Evolutionary conservation across 768 basidiomycete species (phyloP).

Genomic region (Kwoniella dejecticola): DNA sequence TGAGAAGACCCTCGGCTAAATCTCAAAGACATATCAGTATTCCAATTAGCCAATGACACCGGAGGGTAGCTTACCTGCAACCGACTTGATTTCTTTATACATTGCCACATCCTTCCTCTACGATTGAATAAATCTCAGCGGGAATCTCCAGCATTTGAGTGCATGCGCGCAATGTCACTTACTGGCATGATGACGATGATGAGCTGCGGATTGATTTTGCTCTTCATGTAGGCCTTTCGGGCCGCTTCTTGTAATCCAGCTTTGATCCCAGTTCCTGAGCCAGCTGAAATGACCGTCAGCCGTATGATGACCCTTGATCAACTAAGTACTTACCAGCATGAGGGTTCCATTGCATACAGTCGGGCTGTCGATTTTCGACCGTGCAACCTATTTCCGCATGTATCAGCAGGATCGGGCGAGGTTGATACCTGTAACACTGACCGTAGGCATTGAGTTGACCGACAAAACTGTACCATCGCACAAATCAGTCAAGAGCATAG

Average conservation of each 20-base stretch:
- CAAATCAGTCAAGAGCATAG: neutral
- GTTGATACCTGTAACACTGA: neutral
- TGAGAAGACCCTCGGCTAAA: constrained; percentile 15
- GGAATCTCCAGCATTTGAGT: neutral
- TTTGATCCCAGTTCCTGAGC: constrained; percentile 27
- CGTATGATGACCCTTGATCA: neutral
- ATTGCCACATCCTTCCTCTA: constrained; percentile 39
- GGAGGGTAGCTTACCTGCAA: constrained; percentile 16
- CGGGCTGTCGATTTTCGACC: constrained; percentile 39
- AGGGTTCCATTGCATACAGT: constrained; percentile 30
- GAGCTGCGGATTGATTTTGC: constrained; percentile 44
- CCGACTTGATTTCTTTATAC: constrained; percentile 46
- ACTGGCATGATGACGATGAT: constrained; percentile 51
- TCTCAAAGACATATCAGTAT: neutral
- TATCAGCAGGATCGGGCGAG: constrained; percentile 4
- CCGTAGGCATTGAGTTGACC: constrained; percentile 12
- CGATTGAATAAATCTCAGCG: neutral
- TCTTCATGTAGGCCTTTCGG: constrained; percentile 35
- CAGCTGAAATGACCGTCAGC: constrained; percentile 7
- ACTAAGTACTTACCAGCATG: constrained; percentile 5
- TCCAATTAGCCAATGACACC: too few species aligned
- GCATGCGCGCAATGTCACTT: constrained; percentile 3
- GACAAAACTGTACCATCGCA: constrained; percentile 15
- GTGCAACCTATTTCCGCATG: constrained; percentile 22
- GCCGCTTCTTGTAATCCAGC: constrained; percentile 35